These are phyloP conservation scores for Trametes elegans DNA, from an alignment of 768 basidiomycete species.

Conservation along the genomic window DNA sequence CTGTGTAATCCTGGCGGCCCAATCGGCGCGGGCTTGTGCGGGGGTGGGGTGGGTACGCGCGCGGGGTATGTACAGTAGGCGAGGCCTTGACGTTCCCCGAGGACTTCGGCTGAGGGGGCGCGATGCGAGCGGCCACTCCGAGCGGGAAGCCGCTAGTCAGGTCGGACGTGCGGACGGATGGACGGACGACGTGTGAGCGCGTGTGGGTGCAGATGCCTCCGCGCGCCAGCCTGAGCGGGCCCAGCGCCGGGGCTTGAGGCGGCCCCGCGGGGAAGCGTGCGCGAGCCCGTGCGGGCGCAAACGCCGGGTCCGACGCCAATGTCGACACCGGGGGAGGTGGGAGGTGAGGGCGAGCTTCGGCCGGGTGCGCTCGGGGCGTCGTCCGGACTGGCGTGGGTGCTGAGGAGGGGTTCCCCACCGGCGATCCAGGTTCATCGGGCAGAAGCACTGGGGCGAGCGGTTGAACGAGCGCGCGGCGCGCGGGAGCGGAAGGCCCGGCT, in stretches of 20 bases:
- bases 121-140: no score
- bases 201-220: background rate
- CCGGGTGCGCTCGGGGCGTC: background rate
- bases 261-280: background rate
- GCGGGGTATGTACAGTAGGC: no score
- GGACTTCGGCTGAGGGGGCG: no score
- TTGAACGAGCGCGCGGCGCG: background rate
- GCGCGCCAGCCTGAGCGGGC: background rate
- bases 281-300: no score
- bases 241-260: background rate
- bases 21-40: background rate
- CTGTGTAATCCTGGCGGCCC: constrained; percentile 1
- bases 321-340: background rate
- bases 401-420: background rate
- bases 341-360: background rate
- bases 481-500: background rate
- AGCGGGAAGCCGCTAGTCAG: no score
- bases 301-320: background rate
- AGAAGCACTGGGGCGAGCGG: constrained; percentile 10
- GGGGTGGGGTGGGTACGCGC: background rate
- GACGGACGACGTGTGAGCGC: background rate
- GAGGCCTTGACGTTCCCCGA: no score
- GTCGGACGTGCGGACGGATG: no score
- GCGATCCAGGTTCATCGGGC: constrained; percentile 17
- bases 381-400: background rate